Conservation (phyloP, 2,329 filamentous ascomycete genomes). For the Fusarium bactridioides region DNA sequence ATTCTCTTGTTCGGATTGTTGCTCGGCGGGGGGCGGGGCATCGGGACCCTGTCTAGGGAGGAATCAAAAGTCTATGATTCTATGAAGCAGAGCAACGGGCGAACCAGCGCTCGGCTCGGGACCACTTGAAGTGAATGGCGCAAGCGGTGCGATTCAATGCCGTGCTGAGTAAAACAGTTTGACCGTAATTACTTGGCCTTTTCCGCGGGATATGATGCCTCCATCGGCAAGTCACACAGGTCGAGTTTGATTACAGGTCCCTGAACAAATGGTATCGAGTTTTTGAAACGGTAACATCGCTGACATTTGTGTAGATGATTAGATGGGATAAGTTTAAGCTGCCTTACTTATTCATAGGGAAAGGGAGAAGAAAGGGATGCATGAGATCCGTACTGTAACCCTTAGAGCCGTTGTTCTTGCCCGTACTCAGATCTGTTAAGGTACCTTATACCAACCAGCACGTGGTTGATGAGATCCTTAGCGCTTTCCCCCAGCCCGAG, state of each 20-base stretch:
- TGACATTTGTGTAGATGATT: not conserved
- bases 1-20: constrained; percentile 14
- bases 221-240: constrained; percentile 21
- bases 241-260: not conserved
- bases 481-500: not conserved
- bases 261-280: too few species aligned
- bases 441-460: constrained; percentile 2
- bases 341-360: too few species aligned
- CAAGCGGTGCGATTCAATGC: constrained; percentile 35
- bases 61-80: constrained; percentile 34
- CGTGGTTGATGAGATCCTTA: not conserved
- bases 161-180: constrained; percentile 30
- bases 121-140: constrained; percentile 33
- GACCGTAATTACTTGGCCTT: constrained; percentile 4
- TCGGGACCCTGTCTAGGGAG: constrained; percentile 16
- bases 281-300: not conserved
- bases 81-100: constrained; percentile 20
- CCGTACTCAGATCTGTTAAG: not conserved
- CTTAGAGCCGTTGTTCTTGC: not conserved
- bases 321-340: not conserved
- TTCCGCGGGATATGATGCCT: constrained; percentile 3
- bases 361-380: not conserved
- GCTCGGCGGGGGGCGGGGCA: constrained; percentile 27
- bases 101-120: constrained; percentile 30
- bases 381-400: not conserved